A percentile compares a stretch with the other conserved stretches of the same genome.
phyloP scores from a whole-genome alignment of 345 rosid genomes.

The Euclidium syriacum region DNA sequence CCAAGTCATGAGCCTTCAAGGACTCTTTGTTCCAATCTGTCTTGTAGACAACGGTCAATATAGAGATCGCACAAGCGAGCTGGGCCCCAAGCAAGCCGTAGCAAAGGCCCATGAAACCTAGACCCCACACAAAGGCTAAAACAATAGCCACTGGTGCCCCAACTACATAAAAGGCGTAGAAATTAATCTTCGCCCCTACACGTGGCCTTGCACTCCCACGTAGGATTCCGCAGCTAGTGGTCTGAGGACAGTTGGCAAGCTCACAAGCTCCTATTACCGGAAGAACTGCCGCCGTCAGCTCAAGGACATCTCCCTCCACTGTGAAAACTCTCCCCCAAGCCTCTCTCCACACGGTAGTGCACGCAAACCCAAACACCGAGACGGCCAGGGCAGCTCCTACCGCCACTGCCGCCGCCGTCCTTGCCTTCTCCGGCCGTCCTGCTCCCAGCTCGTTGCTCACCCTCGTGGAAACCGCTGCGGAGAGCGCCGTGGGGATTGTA shows the following conservation, averaged over 20 bases:
- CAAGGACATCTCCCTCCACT: slow-evolving; percentile 43
- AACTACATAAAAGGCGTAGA: slow-evolving; percentile 74
- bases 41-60: slow-evolving; percentile 51
- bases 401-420: slow-evolving; percentile 51
- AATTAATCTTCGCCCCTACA: slow-evolving; percentile 59
- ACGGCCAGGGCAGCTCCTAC: slow-evolving; percentile 47
- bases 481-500: slow-evolving; percentile 66
- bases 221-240: slow-evolving; percentile 82
- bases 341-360: slow-evolving; percentile 58
- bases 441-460: slow-evolving; percentile 93
- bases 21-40: slow-evolving; percentile 86
- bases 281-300: slow-evolving; percentile 49
- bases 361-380: slow-evolving; percentile 51
- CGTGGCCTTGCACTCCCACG: slow-evolving; percentile 85
- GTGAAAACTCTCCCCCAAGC: slow-evolving; percentile 73
- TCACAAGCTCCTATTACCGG: slow-evolving; percentile 88
- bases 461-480: slow-evolving; percentile 71
- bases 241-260: slow-evolving; percentile 92
- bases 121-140: slow-evolving; percentile 52
- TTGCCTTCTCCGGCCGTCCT: slow-evolving; percentile 52
- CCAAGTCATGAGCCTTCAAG: slow-evolving; percentile 57
- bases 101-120: slow-evolving; percentile 82
- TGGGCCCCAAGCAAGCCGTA: slow-evolving; percentile 88
- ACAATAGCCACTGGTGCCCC: slow-evolving; percentile 73
- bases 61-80: slow-evolving; percentile 60